Evolutionary conservation across 345 rosid species (phyloP), one percentile per base, ranked within the genome.

Genomic region (Dipteronia dyeriana): DNA sequence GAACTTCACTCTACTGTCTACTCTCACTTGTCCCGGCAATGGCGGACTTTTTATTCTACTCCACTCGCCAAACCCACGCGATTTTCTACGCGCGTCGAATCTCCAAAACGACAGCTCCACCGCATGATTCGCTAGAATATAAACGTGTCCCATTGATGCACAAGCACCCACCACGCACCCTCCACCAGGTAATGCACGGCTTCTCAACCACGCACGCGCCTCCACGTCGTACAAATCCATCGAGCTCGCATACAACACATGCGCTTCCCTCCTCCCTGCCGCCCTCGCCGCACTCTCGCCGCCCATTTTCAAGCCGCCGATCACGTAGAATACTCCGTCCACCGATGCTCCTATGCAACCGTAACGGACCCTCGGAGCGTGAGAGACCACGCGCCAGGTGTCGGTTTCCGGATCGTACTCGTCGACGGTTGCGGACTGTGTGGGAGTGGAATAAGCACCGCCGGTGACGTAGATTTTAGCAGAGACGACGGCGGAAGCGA

Each of bases 81-180:
- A 82, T 79, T 1, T 75, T 0, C 96, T 81, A 29, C 88, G 85
- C 6, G 79, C 98, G 77, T 90, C 87, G 83, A 91, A 90, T 43
- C 92, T 66, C 98, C 97, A 95, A 54, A 95, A 95, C 1, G 98
- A 90, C 5, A 93, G 90, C 87, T 93, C 98, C 75, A 95, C 94
- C 59, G 97, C 98, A 65, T 95, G 97, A 72, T 97, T 95, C 0
- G 93, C 87, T 12, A 95, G 79, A 19, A 93, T 83, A 25, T 91
- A 93, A 3, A 95, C 76, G 61, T 77, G 74, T 17, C 95, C 97
- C 3, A 53, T 82, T 10, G 90, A 88, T 0, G 95, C 92, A 60
- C 98, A 93, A 0, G 98, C 98, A 17, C 94, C 97, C 70, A 93
- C 94, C 13, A 88, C 98, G 79, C 98, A 93, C 11, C 98, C 98